Evolutionary conservation across 140 eudicot genomes (phyloP).

Genomic region (Erigeron philadelphicus): DNA sequence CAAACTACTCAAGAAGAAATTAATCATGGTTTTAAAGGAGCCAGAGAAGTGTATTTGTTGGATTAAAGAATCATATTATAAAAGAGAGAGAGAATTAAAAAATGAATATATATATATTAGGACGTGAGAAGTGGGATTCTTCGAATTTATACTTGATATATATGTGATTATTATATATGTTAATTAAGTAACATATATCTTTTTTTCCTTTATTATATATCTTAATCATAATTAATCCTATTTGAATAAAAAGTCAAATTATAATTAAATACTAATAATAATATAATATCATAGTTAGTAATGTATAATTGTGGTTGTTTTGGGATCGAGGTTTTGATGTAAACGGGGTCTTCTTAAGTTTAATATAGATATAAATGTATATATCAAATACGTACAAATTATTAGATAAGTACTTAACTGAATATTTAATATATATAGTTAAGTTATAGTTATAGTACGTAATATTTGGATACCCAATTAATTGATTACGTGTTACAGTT

Average conservation of each 20-base stretch:
- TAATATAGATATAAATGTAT: too few species aligned
- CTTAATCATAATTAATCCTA: too few species aligned
- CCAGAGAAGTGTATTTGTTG: not conserved
- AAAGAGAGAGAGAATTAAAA: constrained; percentile 11
- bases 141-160: constrained; percentile 21
- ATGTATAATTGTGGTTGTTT: too few species aligned
- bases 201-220: not conserved
- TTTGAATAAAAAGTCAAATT: constrained; percentile 21
- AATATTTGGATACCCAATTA: too few species aligned
- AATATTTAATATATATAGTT: too few species aligned
- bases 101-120: constrained; percentile 26
- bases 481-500: too few species aligned
- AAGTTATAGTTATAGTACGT: too few species aligned
- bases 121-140: constrained; percentile 26
- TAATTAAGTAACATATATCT: not conserved
- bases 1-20: not conserved
- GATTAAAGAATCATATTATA: not conserved
- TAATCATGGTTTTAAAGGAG: constrained; percentile 16
- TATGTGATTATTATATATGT: not conserved
- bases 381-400: too few species aligned
- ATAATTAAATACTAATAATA: not conserved
- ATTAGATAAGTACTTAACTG: too few species aligned
- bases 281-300: too few species aligned
- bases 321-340: too few species aligned
- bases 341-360: too few species aligned